Evolutionary conservation across 306 rosid species (phyloP).

Genomic region (Fragaria nilgerrensis): DNA sequence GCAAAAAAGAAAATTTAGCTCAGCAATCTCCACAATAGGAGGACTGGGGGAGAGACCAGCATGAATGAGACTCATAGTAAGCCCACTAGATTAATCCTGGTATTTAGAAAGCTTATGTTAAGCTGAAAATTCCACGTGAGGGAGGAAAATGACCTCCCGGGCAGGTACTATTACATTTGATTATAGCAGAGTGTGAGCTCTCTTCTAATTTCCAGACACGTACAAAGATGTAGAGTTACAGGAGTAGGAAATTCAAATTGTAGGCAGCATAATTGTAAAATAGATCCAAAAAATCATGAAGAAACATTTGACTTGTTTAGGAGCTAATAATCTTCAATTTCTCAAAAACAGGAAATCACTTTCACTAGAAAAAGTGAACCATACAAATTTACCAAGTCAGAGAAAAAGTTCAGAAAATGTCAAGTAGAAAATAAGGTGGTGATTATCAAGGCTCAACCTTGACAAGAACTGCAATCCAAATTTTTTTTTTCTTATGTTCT

Average conservation of each 20-base stretch:
- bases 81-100: background rate
- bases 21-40: background rate
- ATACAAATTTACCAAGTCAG: background rate
- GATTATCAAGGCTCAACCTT: background rate
- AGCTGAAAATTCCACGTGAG: background rate
- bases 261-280: background rate
- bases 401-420: background rate
- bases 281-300: background rate
- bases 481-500: background rate
- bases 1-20: conserved; percentile 1
- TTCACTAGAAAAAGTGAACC: background rate
- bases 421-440: background rate
- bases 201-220: background rate
- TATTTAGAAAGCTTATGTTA: background rate
- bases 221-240: background rate
- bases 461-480: background rate
- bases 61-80: background rate
- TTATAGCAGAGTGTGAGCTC: background rate
- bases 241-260: background rate
- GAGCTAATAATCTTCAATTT: background rate
- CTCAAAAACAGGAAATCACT: background rate
- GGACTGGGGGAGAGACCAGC: background rate
- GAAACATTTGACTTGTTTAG: background rate
- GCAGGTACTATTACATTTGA: background rate
- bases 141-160: background rate